Conservation (phyloP, 305 asterid species). For the Solanum aculeatissimum region DNA sequence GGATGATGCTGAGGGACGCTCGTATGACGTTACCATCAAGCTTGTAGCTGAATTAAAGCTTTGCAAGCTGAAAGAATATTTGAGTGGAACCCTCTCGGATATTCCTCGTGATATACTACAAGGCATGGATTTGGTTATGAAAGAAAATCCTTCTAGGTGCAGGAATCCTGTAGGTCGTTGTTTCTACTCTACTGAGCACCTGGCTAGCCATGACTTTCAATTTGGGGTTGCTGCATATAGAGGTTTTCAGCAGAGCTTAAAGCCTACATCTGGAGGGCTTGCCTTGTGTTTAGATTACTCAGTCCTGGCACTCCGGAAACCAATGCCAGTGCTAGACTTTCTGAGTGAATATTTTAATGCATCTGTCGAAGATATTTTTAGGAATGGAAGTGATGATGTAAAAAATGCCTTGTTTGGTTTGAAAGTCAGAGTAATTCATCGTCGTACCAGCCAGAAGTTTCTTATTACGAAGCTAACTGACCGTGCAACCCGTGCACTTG, state of each 20-base stretch:
- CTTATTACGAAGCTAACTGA: not conserved
- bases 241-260: constrained; percentile 52
- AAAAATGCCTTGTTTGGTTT: constrained; percentile 29
- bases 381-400: constrained; percentile 3
- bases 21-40: constrained; percentile 32
- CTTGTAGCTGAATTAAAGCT: constrained; percentile 29
- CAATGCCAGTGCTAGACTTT: constrained; percentile 36
- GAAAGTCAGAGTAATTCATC: constrained; percentile 18
- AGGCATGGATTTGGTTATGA: constrained; percentile 59
- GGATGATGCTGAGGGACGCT: constrained; percentile 17
- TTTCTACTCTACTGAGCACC: constrained; percentile 30
- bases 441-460: constrained; percentile 1
- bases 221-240: constrained; percentile 42
- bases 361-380: constrained; percentile 14
- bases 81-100: constrained; percentile 17
- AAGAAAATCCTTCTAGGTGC: constrained; percentile 47
- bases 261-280: constrained; percentile 55
- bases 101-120: constrained; percentile 59
- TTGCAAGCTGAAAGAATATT: constrained; percentile 43
- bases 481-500: not conserved
- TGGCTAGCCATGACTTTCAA: constrained; percentile 26
- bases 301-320: constrained; percentile 45
- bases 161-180: constrained; percentile 25
- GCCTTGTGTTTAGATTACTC: constrained; percentile 46
- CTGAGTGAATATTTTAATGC: constrained; percentile 24